Conservation (phyloP, 768 basidiomycete genomes). For the Mycena belliarum region DNA sequence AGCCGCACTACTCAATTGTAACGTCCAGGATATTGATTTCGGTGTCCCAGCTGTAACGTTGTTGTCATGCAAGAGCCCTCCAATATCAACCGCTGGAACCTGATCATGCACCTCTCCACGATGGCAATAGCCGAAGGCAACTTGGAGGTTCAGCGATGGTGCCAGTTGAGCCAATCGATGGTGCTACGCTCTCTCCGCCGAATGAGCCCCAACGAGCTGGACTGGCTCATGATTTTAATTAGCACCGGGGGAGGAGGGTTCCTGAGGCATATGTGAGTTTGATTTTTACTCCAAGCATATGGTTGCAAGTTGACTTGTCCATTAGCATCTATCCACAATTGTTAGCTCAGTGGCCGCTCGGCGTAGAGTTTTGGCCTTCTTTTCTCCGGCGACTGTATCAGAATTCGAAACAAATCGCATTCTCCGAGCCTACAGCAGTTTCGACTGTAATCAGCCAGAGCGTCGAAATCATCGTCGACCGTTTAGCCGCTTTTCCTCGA, state of each 20-base stretch:
- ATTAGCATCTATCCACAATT: constrained; percentile 6
- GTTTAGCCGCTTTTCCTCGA: neutral
- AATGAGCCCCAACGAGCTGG: neutral
- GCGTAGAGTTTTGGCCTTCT: neutral
- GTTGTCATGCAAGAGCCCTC: neutral
- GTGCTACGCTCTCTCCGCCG: neutral
- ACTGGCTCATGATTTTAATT: neutral
- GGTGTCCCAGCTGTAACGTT: neutral
- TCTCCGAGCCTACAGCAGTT: neutral
- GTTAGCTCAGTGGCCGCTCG: neutral
- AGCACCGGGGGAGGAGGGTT: neutral
- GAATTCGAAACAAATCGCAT: neutral
- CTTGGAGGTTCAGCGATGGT: neutral
- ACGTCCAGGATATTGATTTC: neutral
- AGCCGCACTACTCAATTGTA: neutral
- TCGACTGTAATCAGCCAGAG: neutral
- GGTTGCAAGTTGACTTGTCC: neutral
- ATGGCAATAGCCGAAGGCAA: neutral
- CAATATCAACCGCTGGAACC: neutral
- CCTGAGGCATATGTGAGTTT: neutral
- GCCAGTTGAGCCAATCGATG: neutral
- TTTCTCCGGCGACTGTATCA: neutral
- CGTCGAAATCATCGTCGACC: neutral
- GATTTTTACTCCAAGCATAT: neutral
- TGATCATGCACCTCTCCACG: neutral